Base-by-base conservation (phyloP, 202 grass and related monocot species). In the Digitaria exilis region DNA sequence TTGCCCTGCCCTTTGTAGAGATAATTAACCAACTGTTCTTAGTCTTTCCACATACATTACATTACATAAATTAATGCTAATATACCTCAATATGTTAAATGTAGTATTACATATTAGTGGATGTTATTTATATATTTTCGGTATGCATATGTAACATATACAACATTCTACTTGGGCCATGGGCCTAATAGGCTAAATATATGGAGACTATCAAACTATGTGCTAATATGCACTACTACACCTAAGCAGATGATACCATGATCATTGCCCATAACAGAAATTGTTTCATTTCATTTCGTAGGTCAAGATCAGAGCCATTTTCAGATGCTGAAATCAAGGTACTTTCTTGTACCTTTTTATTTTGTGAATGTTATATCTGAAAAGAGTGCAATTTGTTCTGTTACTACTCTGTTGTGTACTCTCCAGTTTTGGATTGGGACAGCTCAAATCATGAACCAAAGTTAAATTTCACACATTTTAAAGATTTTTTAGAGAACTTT, bases 291-390 rank as follows among this genome's bases (percentile, higher is more conserved):
- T 66, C 18, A 29, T 77, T 69, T 30, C 54, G 61, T 16, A 93
- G 96, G 89, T 88, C 80, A 78, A 98, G 85, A 66, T 63, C 85
- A 69, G 65, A 87, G 44, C 85, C 96, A 48, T 98, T 93, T 85
- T 90, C 89, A 22, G 96, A 98, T 95, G 85, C 69, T 72, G 96
- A 98, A 56, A 95, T 98, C 57, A 98, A 98, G 92, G 96, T 98
- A 31, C 25, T 30, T 92, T 82, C 41, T 65, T 44, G 22, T 82
- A 51, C 59, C 46, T 60, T 42, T 25, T 83, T 9, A 69, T 78
- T 78, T 72, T 84, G 24, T 43, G 15, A 58, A 58, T 65, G 11
- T 58, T 18, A 30, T 57, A 31, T 6, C 44, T 21, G 10, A 39
- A 39, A 65, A 34, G 9, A 48, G 45, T 71, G 13, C 2, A 12